Evolutionary conservation across 2,329 filamentous ascomycete genomes (phyloP).

Genomic region (Colletotrichum camelliae): DNA sequence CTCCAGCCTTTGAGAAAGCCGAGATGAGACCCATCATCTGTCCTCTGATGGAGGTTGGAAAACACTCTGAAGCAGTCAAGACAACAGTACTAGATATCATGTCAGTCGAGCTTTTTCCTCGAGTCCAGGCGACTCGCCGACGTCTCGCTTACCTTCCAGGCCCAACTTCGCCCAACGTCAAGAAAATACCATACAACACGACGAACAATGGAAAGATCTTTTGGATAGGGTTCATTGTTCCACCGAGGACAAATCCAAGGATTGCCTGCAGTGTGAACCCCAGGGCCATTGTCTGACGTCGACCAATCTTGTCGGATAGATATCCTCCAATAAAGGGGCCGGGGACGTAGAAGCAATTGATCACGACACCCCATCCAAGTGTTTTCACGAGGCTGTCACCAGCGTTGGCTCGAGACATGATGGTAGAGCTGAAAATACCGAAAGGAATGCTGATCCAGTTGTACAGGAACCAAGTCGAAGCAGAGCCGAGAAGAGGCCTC

Average conservation of each 20-base stretch:
- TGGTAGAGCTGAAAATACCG: constrained; percentile 59
- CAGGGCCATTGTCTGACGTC: constrained; percentile 55
- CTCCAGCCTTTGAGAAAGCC: constrained; percentile 54
- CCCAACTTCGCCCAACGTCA: constrained; percentile 53
- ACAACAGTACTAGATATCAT: constrained; percentile 35
- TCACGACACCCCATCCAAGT: constrained; percentile 49
- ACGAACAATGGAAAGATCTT: constrained; percentile 54
- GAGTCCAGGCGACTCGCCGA: not conserved
- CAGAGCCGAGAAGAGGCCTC: constrained; percentile 52
- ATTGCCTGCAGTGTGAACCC: constrained; percentile 50
- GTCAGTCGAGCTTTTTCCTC: not conserved
- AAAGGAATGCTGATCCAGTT: constrained; percentile 62
- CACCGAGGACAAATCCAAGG: constrained; percentile 56
- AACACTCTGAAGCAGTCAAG: constrained; percentile 49
- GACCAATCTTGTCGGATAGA: constrained; percentile 53
- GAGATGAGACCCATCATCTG: constrained; percentile 54
- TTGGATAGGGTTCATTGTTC: constrained; percentile 49
- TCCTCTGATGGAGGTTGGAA: constrained; percentile 54
- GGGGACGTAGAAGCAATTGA: constrained; percentile 57
- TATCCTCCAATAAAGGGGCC: constrained; percentile 52
- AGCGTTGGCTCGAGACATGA: constrained; percentile 47
- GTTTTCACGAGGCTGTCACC: constrained; percentile 46
- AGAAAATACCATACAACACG: constrained; percentile 56
- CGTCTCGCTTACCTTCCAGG: constrained; percentile 44
- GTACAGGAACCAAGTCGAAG: constrained; percentile 56